Evolutionary conservation across 2,329 filamentous ascomycete genomes (phyloP).

Genomic region (Fusarium vanettenii): DNA sequence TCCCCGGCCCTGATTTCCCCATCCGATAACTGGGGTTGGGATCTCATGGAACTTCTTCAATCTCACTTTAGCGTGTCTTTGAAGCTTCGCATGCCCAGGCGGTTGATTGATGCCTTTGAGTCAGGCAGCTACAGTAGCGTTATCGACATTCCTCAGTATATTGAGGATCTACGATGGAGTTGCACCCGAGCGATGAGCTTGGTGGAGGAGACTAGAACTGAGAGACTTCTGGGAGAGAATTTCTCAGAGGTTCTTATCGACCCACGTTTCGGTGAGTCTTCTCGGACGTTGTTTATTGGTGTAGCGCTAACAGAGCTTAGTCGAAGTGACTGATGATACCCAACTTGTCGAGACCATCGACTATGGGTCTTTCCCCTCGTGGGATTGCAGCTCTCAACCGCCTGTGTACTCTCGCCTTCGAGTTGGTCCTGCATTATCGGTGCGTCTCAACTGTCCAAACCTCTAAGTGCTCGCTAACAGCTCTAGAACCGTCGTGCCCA

Average conservation of each 20-base stretch:
- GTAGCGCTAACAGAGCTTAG: conserved; percentile 46
- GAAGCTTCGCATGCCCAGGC: conserved; percentile 57
- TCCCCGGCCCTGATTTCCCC: conserved; percentile 55
- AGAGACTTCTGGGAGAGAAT: conserved; percentile 56
- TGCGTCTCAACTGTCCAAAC: conserved; percentile 44
- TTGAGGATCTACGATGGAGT: conserved; percentile 58
- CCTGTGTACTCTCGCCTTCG: conserved; percentile 59
- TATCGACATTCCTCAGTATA: conserved; percentile 58
- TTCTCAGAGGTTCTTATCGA: conserved; percentile 57
- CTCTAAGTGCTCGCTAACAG: conserved; percentile 14
- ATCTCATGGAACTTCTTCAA: conserved; percentile 56
- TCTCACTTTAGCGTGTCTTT: conserved; percentile 61
- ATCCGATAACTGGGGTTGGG: conserved; percentile 46
- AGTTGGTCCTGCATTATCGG: conserved; percentile 64
- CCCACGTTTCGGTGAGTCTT: conserved; percentile 58
- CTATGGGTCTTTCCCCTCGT: conserved; percentile 63
- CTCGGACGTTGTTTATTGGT: rapidly evolving
- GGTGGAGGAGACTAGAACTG: conserved; percentile 62
- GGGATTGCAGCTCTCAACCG: conserved; percentile 52
- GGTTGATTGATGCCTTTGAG: conserved; percentile 60
- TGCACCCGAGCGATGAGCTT: conserved; percentile 65
- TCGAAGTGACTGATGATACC: conserved; percentile 53
- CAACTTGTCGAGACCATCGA: conserved; percentile 60
- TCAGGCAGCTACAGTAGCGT: conserved; percentile 64
- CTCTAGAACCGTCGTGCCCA: conserved; percentile 62